Conservation (phyloP, 495 filamentous ascomycete genomes). For the Hyphodiscus hymeniophilus region DNA sequence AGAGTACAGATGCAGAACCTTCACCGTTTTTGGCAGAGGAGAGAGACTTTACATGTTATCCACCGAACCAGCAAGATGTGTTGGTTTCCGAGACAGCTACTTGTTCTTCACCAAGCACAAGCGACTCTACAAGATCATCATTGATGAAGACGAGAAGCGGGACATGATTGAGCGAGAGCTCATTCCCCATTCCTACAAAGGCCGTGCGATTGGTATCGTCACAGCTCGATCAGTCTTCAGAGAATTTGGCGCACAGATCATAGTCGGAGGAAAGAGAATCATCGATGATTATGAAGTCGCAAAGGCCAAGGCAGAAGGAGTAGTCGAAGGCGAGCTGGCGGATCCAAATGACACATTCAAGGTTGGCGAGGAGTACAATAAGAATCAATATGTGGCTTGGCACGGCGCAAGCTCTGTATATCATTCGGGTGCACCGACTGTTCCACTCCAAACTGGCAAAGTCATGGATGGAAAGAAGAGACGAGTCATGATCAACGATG, state of each 20-base stretch:
- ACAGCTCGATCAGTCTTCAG: constrained; percentile 94
- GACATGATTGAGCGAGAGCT: constrained; percentile 86
- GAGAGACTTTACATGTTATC: constrained; percentile 94
- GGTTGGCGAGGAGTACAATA: constrained; percentile 24
- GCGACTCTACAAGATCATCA: constrained; percentile 80
- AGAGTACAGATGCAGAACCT: constrained; percentile 89
- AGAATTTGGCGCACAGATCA: constrained; percentile 89
- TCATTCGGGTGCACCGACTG: constrained; percentile 69
- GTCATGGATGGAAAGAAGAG: constrained; percentile 65
- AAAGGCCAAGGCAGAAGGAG: constrained; percentile 67
- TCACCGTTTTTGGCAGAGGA: constrained; percentile 83
- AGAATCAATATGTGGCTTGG: constrained; percentile 87
- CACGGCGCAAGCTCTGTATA: constrained; percentile 94
- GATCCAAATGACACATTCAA: constrained; percentile 50
- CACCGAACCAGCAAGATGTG: constrained; percentile 91
- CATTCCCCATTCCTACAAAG: constrained; percentile 97
- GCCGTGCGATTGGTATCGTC: constrained; percentile 92
- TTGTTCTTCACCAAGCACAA: constrained; percentile 96
- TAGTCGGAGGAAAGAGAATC: constrained; percentile 81
- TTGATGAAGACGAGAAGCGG: constrained; percentile 80
- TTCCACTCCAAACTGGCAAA: constrained; percentile 70
- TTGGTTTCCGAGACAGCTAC: constrained; percentile 94
- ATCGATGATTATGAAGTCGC: constrained; percentile 84
- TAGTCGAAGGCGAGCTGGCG: constrained; percentile 81
- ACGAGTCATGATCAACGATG: constrained; percentile 79